Evolutionary conservation across 2,329 filamentous ascomycete genomes (phyloP), one percentile per base, ranked within the genome.

Genomic region (Aspergillus bombycis): DNA sequence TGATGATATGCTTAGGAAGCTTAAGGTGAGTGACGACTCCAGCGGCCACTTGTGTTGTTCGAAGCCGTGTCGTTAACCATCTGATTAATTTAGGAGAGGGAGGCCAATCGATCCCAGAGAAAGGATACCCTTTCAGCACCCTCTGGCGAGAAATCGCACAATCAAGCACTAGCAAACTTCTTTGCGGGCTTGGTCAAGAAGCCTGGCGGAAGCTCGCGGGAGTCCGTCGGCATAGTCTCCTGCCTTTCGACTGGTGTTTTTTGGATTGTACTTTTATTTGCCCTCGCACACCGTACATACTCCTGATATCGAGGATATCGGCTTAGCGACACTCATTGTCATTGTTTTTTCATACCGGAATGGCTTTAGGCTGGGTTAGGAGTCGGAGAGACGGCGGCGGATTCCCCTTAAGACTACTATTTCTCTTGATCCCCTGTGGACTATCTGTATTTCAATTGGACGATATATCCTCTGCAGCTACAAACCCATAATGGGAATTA

Each of bases 1-100:
- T 10, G 94, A 97, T 74, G 93, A 97, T 72, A 95, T 96, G 91
- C 81, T 97, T 62, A 91, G 93, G 77, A 88, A 91, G 71, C 83
- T 96, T 65, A 94, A 93, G 87, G 92, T 94, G 80, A 73, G 80
- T 52, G 19, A n/a, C 26, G 9, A 52, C 19, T 52, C 21, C 4
- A 21, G 10, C 16, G 28, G 28, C 16, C 12, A 70, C 55, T 23
- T 19, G 16, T 28, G 5, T 19, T 36, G 28, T 21, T 7, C 48
- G 9, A 19, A 10, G 11, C 11, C 16, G 2, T 14, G 12, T 28
- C 41, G 41, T 36, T 28, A 48, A 58, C 52, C 36, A 32, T 9
- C 52, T 11, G 4, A 41, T n/a, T 14, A 41, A 55, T 64, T 36
- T 57, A 82, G 80, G 80, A 82, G 65, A 75, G 80, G 66, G 80